A percentile compares a stretch with the other conserved stretches of the same genome.
Evolutionary conservation across 2,329 filamentous ascomycete species (phyloP).

Genomic region (Corynespora cassiicola): DNA sequence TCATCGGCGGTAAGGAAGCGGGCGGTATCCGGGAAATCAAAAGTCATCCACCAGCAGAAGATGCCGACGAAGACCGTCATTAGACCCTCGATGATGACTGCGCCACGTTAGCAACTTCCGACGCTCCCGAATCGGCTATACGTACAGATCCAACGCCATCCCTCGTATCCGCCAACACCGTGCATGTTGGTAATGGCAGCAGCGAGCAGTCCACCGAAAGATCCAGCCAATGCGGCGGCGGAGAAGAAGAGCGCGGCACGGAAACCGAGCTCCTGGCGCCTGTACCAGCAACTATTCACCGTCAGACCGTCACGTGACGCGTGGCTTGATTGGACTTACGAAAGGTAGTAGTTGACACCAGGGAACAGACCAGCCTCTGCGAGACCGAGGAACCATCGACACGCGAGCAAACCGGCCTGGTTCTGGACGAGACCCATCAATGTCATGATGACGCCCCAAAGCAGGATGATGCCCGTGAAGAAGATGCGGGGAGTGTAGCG

Average conservation of each 20-base stretch:
- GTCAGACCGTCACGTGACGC: constrained; percentile 7
- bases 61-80: constrained; percentile 44
- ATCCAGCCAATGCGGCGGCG: constrained; percentile 63
- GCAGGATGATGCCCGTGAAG: constrained; percentile 54
- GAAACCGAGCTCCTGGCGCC: constrained; percentile 59
- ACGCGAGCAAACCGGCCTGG: constrained; percentile 40
- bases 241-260: constrained; percentile 67
- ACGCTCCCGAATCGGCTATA: no score
- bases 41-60: constrained; percentile 63
- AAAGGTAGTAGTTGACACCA: constrained; percentile 61
- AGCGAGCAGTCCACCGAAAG: constrained; percentile 67
- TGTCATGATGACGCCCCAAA: constrained; percentile 58
- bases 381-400: constrained; percentile 45
- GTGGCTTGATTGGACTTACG: constrained; percentile 43
- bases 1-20: constrained; percentile 61
- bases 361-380: constrained; percentile 48
- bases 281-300: constrained; percentile 56
- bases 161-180: constrained; percentile 54
- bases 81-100: constrained; percentile 45
- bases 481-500: constrained; percentile 59
- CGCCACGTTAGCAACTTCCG: constrained; percentile 17
- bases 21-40: constrained; percentile 69
- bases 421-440: constrained; percentile 56
- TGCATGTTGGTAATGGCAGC: constrained; percentile 67
- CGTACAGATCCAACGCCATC: constrained; percentile 49